Percentiles rank a stretch among this genome's conserved stretches.
Conservation (phyloP, 768 basidiomycete species). For the Lentinula sp. region DNA sequence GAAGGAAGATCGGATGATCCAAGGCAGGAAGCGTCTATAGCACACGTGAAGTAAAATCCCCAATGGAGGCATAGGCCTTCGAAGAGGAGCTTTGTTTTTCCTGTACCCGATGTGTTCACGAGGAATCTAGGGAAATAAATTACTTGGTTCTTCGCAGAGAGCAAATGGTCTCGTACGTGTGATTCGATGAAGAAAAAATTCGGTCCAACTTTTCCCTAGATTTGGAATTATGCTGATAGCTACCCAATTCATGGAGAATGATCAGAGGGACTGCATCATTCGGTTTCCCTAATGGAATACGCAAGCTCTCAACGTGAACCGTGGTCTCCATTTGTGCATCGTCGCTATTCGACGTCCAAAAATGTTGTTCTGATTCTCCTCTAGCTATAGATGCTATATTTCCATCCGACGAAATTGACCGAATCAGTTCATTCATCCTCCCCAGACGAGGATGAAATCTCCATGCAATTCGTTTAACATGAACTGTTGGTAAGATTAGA, state of each 20-base stretch:
- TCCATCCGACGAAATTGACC: not conserved
- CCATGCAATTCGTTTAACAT: not conserved
- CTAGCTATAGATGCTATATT: not conserved
- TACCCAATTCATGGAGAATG: not conserved
- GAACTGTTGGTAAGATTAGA: not conserved
- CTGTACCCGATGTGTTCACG: not conserved
- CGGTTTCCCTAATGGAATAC: not conserved
- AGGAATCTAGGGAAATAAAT: not conserved
- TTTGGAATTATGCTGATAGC: not conserved
- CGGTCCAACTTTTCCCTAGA: not conserved
- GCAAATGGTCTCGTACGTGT: not conserved
- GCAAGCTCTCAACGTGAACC: not conserved
- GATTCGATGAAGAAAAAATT: not conserved
- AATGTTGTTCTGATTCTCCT: not conserved
- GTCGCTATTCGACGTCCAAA: not conserved
- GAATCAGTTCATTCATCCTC: not conserved
- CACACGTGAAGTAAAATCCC: conserved; percentile 4
- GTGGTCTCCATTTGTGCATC: not conserved
- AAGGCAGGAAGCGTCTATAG: not conserved
- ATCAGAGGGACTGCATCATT: not conserved
- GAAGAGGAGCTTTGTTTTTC: not conserved
- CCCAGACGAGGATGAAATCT: not conserved
- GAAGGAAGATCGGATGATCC: conserved; percentile 1
- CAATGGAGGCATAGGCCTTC: conserved; percentile 8
- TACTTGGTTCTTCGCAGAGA: too few species aligned